These are phyloP conservation scores for Solanum piurae DNA, from an alignment of 257 asterid species.

Conservation along the genomic window DNA sequence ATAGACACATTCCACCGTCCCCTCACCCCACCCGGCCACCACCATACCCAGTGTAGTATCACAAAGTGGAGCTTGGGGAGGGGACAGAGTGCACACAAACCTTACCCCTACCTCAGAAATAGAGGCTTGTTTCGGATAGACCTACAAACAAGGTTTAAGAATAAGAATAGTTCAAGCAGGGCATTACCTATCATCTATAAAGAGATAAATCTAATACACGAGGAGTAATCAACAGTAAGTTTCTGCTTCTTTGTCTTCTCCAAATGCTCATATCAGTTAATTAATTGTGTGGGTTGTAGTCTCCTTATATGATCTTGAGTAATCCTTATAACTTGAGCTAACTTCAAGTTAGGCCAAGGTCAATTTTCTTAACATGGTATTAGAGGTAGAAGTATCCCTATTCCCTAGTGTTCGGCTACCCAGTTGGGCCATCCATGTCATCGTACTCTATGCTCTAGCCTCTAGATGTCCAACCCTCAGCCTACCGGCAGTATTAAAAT, in stretches of 20 bases:
- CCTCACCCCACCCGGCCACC: too few species aligned
- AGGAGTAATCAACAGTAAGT: not conserved
- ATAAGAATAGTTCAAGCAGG: too few species aligned
- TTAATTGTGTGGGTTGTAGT: not conserved
- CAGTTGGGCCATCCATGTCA: not conserved
- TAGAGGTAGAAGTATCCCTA: not conserved
- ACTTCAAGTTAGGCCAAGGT: not conserved
- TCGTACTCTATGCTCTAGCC: not conserved
- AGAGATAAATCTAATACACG: not conserved
- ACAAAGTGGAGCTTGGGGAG: too few species aligned
- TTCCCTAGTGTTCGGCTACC: not conserved
- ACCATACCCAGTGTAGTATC: too few species aligned
- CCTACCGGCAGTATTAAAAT: not conserved
- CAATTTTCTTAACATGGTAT: not conserved
- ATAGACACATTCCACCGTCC: not conserved
- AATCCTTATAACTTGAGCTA: not conserved
- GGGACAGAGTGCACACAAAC: too few species aligned
- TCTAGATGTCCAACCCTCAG: too few species aligned
- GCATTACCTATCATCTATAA: not conserved
- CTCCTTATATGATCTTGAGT: not conserved
- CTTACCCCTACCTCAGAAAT: too few species aligned
- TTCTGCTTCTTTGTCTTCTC: not conserved
- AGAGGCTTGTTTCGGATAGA: too few species aligned
- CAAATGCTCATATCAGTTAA: not conserved
- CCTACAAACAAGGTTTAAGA: too few species aligned